phyloP scores from a whole-genome alignment of 371 early-diverging fungal species.

The Synchytrium microbalum region DNA sequence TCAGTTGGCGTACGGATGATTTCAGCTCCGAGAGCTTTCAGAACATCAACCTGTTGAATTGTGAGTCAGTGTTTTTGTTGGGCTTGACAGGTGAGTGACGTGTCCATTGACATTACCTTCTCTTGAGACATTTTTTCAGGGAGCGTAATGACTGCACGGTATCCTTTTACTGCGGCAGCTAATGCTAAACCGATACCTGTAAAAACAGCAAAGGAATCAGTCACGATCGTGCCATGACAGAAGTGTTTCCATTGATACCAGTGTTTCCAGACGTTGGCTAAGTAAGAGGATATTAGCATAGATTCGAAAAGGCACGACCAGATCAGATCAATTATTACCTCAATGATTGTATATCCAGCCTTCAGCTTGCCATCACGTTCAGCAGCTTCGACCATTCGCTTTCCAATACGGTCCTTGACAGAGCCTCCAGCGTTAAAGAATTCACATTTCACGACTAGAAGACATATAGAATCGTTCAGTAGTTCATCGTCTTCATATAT shows the following conservation, averaged over 20 bases:
- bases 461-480: not conserved
- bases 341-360: slow-evolving; percentile 89
- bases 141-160: slow-evolving; percentile 90
- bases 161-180: slow-evolving; percentile 93
- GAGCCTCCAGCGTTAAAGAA: slow-evolving; percentile 97
- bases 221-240: slow-evolving; percentile 1
- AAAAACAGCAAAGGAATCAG: not conserved
- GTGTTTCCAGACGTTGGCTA: slow-evolving; percentile 94
- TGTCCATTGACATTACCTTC: slow-evolving; percentile 43
- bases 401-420: slow-evolving; percentile 95
- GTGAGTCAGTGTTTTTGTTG: not conserved
- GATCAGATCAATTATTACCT: too few species aligned
- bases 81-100: not conserved
- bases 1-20: slow-evolving; percentile 96
- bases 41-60: slow-evolving; percentile 61
- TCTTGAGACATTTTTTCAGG: slow-evolving; percentile 98
- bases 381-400: slow-evolving; percentile 91
- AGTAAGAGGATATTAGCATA: slow-evolving; percentile 4
- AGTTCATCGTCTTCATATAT: not conserved
- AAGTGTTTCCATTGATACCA: not conserved
- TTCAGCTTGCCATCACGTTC: slow-evolving; percentile 81
- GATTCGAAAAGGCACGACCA: not conserved
- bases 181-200: slow-evolving; percentile 78
- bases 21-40: slow-evolving; percentile 95
- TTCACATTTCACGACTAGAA: slow-evolving; percentile 90